Evolutionary conservation across 2,329 filamentous ascomycete species (phyloP).

Genomic region (Fusarium azukiicola): DNA sequence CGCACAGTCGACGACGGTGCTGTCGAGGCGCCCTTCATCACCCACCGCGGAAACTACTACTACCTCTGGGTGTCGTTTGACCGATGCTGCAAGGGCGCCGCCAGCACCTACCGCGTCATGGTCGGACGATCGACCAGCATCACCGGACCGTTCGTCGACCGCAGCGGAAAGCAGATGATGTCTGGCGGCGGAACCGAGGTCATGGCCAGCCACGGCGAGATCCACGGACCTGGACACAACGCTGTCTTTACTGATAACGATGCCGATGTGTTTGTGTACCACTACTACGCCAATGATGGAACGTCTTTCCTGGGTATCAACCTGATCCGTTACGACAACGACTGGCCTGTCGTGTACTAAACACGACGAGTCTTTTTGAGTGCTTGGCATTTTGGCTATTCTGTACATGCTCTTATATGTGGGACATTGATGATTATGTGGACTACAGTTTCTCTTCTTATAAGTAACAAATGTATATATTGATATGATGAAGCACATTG

Average conservation of each 20-base stretch:
- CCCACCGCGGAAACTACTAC: slow-evolving; percentile 55
- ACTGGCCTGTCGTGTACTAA: slow-evolving; percentile 58
- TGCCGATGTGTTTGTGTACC: slow-evolving; percentile 58
- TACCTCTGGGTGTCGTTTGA: slow-evolving; percentile 61
- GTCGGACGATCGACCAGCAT: slow-evolving; percentile 57
- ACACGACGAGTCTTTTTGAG: too few species aligned
- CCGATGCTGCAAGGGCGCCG: slow-evolving; percentile 55
- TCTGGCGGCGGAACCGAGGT: slow-evolving; percentile 57
- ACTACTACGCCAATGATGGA: slow-evolving; percentile 56
- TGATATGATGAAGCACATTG: too few species aligned
- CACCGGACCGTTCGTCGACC: slow-evolving; percentile 55
- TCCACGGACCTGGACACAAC: slow-evolving; percentile 58
- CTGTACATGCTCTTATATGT: too few species aligned
- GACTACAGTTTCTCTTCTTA: too few species aligned
- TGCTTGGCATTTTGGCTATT: too few species aligned
- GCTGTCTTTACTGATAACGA: slow-evolving; percentile 58
- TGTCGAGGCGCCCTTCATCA: slow-evolving; percentile 57
- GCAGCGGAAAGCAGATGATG: slow-evolving; percentile 52
- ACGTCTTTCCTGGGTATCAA: slow-evolving; percentile 54
- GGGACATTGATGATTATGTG: too few species aligned
- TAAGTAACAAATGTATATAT: too few species aligned
- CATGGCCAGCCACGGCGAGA: slow-evolving; percentile 53
- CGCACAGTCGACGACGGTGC: slow-evolving; percentile 49
- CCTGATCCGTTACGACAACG: slow-evolving; percentile 55
- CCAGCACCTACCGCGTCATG: slow-evolving; percentile 58